Evolutionary conservation across 2,329 filamentous ascomycete species (phyloP).

Genomic region (Penicillium sclerotiorum): DNA sequence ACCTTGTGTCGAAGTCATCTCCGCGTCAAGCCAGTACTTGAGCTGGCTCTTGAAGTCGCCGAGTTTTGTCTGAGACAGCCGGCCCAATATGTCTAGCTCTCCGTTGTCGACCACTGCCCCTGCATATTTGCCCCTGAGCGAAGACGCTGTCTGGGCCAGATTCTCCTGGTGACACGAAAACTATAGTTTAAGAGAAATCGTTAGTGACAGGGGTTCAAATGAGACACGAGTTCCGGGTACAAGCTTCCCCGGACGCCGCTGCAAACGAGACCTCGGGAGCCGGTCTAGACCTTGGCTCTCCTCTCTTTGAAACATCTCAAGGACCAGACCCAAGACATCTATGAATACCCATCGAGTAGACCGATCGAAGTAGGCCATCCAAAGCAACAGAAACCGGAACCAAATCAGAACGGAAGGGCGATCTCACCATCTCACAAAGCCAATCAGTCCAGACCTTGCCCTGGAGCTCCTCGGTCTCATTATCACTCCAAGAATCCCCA

Average conservation of each 20-base stretch:
- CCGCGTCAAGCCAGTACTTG: slow-evolving; percentile 37
- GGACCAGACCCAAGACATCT: neutral
- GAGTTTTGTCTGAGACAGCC: slow-evolving; percentile 29
- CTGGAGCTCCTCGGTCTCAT: slow-evolving; percentile 29
- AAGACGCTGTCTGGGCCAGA: slow-evolving; percentile 33
- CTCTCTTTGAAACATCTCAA: neutral
- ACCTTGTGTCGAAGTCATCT: slow-evolving; percentile 26
- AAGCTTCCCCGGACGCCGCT: neutral
- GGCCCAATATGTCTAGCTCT: slow-evolving; percentile 29
- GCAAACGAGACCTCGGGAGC: neutral
- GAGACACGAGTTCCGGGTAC: slow-evolving; percentile 1
- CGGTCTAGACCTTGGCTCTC: too few species aligned
- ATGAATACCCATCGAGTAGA: neutral
- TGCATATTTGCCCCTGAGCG: slow-evolving; percentile 26
- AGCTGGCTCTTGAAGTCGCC: slow-evolving; percentile 43
- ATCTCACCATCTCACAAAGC: slow-evolving; percentile 40
- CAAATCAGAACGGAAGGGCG: neutral
- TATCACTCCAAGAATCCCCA: slow-evolving; percentile 45
- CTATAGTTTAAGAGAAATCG: slow-evolving; percentile 22
- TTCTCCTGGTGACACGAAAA: slow-evolving; percentile 40
- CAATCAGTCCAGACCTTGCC: slow-evolving; percentile 39
- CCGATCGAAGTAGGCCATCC: neutral
- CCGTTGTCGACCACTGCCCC: slow-evolving; percentile 39
- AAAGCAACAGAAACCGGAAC: neutral
- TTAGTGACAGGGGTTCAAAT: slow-evolving; percentile 2